Conservation (phyloP, 441 rosid species). For the Mallotus japonicus region DNA sequence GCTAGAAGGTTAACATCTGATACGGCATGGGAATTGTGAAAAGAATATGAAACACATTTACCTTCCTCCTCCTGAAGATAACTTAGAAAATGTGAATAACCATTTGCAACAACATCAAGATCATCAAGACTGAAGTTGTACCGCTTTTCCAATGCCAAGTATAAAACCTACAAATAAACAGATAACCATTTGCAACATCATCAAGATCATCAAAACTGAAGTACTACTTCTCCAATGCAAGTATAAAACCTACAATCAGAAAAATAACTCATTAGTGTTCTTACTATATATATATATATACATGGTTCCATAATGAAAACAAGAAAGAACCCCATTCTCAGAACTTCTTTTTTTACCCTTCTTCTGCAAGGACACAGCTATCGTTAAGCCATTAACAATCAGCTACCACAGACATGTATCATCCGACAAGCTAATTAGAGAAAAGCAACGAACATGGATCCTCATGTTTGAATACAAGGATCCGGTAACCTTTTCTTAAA, state of each 20-base stretch:
- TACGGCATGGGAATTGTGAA: neutral
- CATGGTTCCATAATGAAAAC: too few relatives aligned
- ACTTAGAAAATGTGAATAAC: conserved; percentile 70
- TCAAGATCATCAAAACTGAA: too few relatives aligned
- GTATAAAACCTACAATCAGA: neutral
- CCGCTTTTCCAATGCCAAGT: conserved; percentile 82
- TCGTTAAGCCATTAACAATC: too few relatives aligned
- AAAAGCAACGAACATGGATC: neutral
- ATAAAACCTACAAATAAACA: conserved; percentile 47
- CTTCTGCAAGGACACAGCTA: too few relatives aligned
- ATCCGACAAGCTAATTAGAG: neutral
- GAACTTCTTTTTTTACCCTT: too few relatives aligned
- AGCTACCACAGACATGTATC: too few relatives aligned
- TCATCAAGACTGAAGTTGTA: conserved; percentile 82
- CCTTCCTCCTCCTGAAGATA: conserved; percentile 44
- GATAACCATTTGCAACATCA: too few relatives aligned
- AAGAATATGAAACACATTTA: conserved; percentile 18
- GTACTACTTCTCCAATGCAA: too few relatives aligned
- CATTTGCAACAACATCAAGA: conserved; percentile 70
- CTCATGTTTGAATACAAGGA: neutral
- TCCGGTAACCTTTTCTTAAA: neutral
- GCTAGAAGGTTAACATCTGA: conserved; percentile 4
- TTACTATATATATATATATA: neutral
- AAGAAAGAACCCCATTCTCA: too few relatives aligned
- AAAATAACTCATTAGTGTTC: conserved; percentile 1